Evolutionary conservation across 2,329 filamentous ascomycete genomes (phyloP), one percentile per base, ranked within the genome.

Genomic region (Penicillium frequentans): DNA sequence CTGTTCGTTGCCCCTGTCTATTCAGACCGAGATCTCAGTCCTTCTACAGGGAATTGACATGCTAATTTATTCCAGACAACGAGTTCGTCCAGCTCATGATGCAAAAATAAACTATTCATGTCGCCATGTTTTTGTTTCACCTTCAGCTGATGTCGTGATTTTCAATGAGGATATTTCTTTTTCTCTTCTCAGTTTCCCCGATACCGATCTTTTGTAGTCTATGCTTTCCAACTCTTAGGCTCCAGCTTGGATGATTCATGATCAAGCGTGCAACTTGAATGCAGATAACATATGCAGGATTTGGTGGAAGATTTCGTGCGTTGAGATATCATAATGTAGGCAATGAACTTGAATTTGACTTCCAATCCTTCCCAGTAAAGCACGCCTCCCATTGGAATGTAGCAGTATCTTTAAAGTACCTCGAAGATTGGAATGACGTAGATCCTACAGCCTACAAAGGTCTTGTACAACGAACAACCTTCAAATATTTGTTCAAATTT

Each of bases 61-160:
- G 55, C 64, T 75, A 71, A 74, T 70, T 57, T 26, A 42, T 31
- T 16, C 47, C 68, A 93, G 90, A 93, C 81, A 93, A 93, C 82
- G 90, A 95, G 79, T 95, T 95, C 73, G 90, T 95, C 69, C 90
- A 95, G 81, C 87, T 95, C 74, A 95, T 95, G 90, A 93, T 95
- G 90, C 90, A 95, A 84, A 93, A 93, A 84, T 93, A 90, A 83
- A 76, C 62, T 58, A 53, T 29, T 57, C 49, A 55, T 63, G 62
- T 58, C 63, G 58, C 62, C 59, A 61, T 63, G 63, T 66, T 58
- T 68, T 60, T 47, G 50, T 53, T 33, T 66, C 61, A 61, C 68
- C 64, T 63, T 68, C 72, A 70, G 67, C 60, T 67, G 65, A 67
- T 61, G 56, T 64, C 62, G 61, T 61, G 61, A 62, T 62, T 62